phyloP scores from a whole-genome alignment of 2,329 filamentous ascomycete species.

The Septoria petroselini region DNA sequence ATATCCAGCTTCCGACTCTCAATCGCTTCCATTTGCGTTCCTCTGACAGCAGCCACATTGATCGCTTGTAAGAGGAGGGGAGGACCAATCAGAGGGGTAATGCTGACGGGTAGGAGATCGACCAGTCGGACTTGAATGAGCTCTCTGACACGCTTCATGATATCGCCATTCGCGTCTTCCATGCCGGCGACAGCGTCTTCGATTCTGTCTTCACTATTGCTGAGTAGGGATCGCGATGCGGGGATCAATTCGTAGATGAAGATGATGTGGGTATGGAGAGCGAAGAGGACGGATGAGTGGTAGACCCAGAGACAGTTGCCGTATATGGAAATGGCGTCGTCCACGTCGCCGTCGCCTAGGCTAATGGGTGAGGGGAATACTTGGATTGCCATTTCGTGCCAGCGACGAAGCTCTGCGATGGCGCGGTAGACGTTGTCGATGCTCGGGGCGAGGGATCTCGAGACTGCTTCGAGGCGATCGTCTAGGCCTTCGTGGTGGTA shows the following conservation, averaged over 20 bases:
- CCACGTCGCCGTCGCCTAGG: conserved; percentile 19
- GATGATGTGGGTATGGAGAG: conserved; percentile 24
- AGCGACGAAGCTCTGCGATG: conserved; percentile 16
- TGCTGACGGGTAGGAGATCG: conserved; percentile 21
- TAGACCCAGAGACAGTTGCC: conserved; percentile 27
- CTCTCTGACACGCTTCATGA: conserved; percentile 20
- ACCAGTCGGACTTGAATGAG: conserved; percentile 24
- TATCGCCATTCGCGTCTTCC: conserved; percentile 22
- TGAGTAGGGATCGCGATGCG: conserved; percentile 13
- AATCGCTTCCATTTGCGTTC: conserved; percentile 19
- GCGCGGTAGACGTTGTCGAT: conserved; percentile 20
- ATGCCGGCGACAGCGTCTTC: conserved; percentile 22
- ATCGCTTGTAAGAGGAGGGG: conserved; percentile 23
- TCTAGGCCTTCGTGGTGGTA: conserved; percentile 24
- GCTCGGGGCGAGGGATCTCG: conserved; percentile 11
- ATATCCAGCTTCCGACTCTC: conserved; percentile 21
- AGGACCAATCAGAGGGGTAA: conserved; percentile 17
- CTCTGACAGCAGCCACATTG: conserved; percentile 23
- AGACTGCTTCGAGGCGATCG: conserved; percentile 21
- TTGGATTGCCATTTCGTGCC: conserved; percentile 23
- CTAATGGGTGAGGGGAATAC: conserved; percentile 23
- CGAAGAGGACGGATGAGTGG: conserved; percentile 22
- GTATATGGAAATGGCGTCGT: conserved; percentile 23
- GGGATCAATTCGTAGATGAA: conserved; percentile 22
- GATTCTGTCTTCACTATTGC: conserved; percentile 13